These are phyloP conservation scores for Diaporthe caulivora DNA, from an alignment of 2,329 filamentous ascomycete genomes.

Conservation along the genomic window DNA sequence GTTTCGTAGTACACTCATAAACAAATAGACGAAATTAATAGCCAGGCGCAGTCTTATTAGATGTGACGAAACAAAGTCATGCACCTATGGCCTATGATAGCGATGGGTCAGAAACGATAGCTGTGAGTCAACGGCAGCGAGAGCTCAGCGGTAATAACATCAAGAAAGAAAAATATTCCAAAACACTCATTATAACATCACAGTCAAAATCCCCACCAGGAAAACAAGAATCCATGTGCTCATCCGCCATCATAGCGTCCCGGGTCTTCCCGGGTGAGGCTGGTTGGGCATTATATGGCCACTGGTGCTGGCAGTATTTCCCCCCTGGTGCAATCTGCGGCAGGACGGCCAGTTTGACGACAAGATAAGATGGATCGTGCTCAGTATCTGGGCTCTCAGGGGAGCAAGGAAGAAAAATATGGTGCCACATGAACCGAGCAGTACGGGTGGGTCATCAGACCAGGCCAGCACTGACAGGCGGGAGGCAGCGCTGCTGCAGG, in stretches of 20 bases:
- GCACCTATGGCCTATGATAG: too few species aligned
- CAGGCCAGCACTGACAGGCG: neutral
- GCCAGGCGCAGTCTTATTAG: neutral
- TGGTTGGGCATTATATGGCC: neutral
- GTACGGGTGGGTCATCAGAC: slow-evolving; percentile 28
- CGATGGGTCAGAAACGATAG: neutral
- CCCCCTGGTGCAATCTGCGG: slow-evolving; percentile 6
- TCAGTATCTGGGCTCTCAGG: slow-evolving; percentile 20
- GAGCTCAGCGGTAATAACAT: neutral
- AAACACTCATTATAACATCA: neutral
- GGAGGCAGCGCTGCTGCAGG: neutral
- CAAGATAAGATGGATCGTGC: neutral
- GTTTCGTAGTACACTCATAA: neutral
- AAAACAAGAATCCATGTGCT: neutral
- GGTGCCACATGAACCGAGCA: slow-evolving; percentile 21
- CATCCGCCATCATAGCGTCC: slow-evolving; percentile 15
- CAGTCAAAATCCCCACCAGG: neutral
- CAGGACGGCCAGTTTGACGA: neutral
- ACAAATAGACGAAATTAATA: neutral
- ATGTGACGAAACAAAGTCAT: neutral
- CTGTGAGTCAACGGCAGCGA: neutral
- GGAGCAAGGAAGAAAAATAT: neutral
- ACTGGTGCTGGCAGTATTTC: neutral
- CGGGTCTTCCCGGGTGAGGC: slow-evolving; percentile 19
- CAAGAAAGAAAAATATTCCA: neutral